Percentiles rank a stretch among this genome's conserved stretches.
Conservation (phyloP, 2,329 filamentous ascomycete species). For the Neoarthrinium moseri region DNA sequence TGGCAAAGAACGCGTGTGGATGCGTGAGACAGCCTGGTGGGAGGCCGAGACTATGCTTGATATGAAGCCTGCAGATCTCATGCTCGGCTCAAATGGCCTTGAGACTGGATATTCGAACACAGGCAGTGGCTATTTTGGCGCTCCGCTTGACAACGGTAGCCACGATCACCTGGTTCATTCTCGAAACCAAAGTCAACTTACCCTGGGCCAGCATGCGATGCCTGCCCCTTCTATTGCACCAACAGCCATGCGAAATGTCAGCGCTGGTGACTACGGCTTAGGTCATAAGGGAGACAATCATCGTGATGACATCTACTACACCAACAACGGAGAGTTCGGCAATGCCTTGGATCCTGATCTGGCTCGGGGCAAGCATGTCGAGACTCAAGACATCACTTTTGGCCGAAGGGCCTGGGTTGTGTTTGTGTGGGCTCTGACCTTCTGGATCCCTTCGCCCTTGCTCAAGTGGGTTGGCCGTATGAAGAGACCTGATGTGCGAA, state of each 20-base stretch:
- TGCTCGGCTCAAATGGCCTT: conserved; percentile 44
- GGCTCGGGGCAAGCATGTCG: conserved; percentile 73
- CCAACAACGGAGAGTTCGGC: conserved; percentile 65
- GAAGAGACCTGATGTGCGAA: conserved; percentile 93
- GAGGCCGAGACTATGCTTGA: conserved; percentile 96
- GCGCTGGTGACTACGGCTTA: conserved; percentile 81
- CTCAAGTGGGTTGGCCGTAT: conserved; percentile 85
- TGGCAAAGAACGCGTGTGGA: conserved; percentile 91
- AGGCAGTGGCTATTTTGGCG: conserved; percentile 69
- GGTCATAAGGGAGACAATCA: conserved; percentile 80
- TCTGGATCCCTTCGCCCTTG: conserved; percentile 87
- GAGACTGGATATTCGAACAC: conserved; percentile 71
- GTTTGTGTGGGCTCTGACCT: conserved; percentile 83
- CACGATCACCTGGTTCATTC: conserved; percentile 69
- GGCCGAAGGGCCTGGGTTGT: conserved; percentile 76
- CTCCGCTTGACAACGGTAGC: conserved; percentile 63
- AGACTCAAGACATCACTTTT: conserved; percentile 62
- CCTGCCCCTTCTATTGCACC: conserved; percentile 58
- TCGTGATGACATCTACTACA: conserved; percentile 74
- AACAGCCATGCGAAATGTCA: conserved; percentile 54
- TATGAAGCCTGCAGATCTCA: conserved; percentile 61
- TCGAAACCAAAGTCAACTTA: conserved; percentile 48
- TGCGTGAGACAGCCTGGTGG: conserved; percentile 94
- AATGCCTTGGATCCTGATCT: conserved; percentile 74
- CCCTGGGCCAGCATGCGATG: conserved; percentile 35